Conservation (phyloP, 2,329 filamentous ascomycete species). For the Torrubiellomyces zombiae region DNA sequence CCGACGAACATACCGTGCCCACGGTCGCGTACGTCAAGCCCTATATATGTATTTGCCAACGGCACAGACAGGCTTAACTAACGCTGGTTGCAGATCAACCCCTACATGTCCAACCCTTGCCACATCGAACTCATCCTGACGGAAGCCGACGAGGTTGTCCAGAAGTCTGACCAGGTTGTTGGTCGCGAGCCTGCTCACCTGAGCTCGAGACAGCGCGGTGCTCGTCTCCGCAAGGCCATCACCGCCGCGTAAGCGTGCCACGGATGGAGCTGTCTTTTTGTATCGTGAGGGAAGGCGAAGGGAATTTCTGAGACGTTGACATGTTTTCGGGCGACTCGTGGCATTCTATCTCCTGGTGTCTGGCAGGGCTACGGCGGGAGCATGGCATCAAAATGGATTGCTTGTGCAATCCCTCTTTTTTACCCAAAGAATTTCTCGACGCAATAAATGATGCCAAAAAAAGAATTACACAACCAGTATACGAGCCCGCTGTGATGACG, state of each 20-base stretch:
- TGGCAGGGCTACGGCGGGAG: slow-evolving; percentile 19
- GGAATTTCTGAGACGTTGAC: slow-evolving; percentile 5
- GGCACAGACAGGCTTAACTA: too few relatives aligned
- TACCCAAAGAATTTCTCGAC: slow-evolving; percentile 19
- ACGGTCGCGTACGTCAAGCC: slow-evolving; percentile 79
- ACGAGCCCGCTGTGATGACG: too few relatives aligned
- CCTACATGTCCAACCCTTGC: slow-evolving; percentile 99
- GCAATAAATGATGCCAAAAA: slow-evolving; percentile 20
- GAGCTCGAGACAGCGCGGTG: slow-evolving; percentile 82
- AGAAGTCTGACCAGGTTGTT: slow-evolving; percentile 79
- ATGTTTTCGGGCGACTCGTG: slow-evolving; percentile 12
- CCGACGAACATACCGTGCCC: slow-evolving; percentile 97
- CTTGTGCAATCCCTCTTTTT: slow-evolving; percentile 15
- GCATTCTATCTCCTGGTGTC: slow-evolving; percentile 23
- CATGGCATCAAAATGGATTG: slow-evolving; percentile 22
- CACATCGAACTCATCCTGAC: slow-evolving; percentile 99
- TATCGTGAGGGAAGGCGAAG: slow-evolving; percentile 3
- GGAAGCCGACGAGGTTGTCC: slow-evolving; percentile 88
- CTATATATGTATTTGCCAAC: too few relatives aligned
- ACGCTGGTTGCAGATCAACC: too few relatives aligned
- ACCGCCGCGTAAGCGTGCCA: slow-evolving; percentile 35
- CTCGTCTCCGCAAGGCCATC: slow-evolving; percentile 46
- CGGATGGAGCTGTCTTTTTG: slow-evolving; percentile 3
- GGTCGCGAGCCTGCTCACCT: slow-evolving; percentile 52
- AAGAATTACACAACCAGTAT: too few relatives aligned